Percentiles rank a stretch among this genome's conserved stretches.
phyloP scores from a whole-genome alignment of 2,329 filamentous ascomycete genomes.

The Botrytis hyacinthi region DNA sequence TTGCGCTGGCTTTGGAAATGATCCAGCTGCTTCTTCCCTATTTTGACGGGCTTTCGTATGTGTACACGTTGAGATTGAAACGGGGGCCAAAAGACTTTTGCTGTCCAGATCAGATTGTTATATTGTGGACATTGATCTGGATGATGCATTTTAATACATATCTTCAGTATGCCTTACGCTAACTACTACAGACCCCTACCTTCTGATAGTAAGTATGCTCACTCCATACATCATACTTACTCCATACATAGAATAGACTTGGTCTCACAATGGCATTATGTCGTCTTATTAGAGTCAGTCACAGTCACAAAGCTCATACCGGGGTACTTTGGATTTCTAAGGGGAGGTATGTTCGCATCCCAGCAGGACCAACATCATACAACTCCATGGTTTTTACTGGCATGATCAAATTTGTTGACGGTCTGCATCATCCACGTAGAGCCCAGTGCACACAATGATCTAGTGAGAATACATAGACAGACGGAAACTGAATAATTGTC shows the following conservation, averaged over 20 bases:
- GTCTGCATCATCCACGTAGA: background rate
- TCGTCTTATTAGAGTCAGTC: background rate
- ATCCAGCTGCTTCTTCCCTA: background rate
- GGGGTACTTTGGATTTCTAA: background rate
- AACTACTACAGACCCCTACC: background rate
- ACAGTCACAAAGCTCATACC: background rate
- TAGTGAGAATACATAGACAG: background rate
- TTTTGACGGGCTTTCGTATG: background rate
- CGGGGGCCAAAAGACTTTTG: background rate
- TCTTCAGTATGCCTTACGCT: background rate
- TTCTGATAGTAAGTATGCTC: background rate
- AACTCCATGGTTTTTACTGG: background rate
- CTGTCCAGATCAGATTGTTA: background rate
- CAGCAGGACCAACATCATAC: background rate
- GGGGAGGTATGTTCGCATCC: background rate
- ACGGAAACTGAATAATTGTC: background rate
- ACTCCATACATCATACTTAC: background rate
- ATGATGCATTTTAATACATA: background rate
- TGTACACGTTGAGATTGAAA: background rate
- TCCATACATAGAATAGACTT: background rate
- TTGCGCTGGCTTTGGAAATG: background rate
- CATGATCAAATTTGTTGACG: background rate
- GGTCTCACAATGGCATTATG: background rate
- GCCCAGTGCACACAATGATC: background rate
- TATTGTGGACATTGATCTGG: background rate